Evolutionary conservation across 305 asterid species (phyloP), one percentile per base, ranked within the genome.

Genomic region (Striga hermonthica): DNA sequence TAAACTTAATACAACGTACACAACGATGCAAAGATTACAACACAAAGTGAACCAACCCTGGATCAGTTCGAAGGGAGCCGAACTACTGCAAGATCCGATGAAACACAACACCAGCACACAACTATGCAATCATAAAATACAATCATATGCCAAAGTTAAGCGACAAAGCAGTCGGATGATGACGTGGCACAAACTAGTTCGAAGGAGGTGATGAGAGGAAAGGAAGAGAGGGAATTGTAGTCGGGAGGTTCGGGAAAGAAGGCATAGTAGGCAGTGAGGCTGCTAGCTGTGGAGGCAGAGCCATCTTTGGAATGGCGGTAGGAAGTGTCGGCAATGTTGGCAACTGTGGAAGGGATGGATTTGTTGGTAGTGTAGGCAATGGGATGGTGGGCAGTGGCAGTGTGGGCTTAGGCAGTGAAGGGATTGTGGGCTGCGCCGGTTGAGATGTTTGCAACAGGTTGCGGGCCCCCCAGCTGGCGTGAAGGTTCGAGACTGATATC

Each of bases 361-460:
- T 22, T 22, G 31, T 22, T 22, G 31, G 31, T 22, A 22, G 31
- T 22, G 31, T 22, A 22, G 31, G 31, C 31, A 22, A 22, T 22
- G 78, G 78, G 56, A 59, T 44, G 72, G 70, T 35, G 5, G 80
- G 80, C 36, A 80, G 80, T 54, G 49, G 75, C 39, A 22, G 31
- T 22, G 31, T 22, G 31, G 31, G 31, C 31, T 52, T 70, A 7
- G 84, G 83, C 37, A 76, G 60, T 14, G 80, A 6, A 5, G 84
- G 84, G 10, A 65, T 54, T 36, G 73, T 22, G 9, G 59, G 68
- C 48, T 43, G 66, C 4, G 70, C 38, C 7, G 79, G 79, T 35
- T 63, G 76, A 67, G 80, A 31, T 7, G 72, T 16, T 53, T 77
- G 81, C 60, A 69, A 0, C 16, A 74, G 65, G 62, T 62, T 40